A percentile compares a stretch with the other conserved stretches of the same genome.
phyloP scores from a whole-genome alignment of 2,329 filamentous ascomycete species.

The Tolypocladium ovalisporum region DNA sequence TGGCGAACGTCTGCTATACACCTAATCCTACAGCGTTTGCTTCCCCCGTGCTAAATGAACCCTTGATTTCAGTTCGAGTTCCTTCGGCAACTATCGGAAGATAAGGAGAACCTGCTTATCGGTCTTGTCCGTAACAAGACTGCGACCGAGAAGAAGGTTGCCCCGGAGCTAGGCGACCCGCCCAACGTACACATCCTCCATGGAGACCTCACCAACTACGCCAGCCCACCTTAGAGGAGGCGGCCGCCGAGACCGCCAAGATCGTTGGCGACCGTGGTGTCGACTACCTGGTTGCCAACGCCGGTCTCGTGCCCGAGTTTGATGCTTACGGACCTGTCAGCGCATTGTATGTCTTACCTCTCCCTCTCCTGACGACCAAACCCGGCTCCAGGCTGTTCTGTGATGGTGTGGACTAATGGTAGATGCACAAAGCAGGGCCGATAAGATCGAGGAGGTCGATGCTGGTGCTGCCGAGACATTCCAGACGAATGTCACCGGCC shows the following conservation, averaged over 20 bases:
- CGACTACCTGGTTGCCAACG: slow-evolving; percentile 42
- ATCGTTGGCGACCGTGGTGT: slow-evolving; percentile 22
- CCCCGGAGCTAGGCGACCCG: slow-evolving; percentile 23
- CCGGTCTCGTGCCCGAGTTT: slow-evolving; percentile 19
- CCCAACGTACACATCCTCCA: slow-evolving; percentile 34
- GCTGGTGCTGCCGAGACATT: slow-evolving; percentile 12
- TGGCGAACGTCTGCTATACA: slow-evolving; percentile 5
- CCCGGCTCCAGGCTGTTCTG: background rate
- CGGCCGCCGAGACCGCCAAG: slow-evolving; percentile 1
- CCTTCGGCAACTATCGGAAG: slow-evolving; percentile 30
- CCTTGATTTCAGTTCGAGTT: slow-evolving; percentile 32
- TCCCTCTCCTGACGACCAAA: too few relatives aligned
- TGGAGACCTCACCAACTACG: slow-evolving; percentile 30
- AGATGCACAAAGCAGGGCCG: too few relatives aligned
- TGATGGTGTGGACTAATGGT: too few relatives aligned
- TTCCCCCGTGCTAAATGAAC: too few relatives aligned
- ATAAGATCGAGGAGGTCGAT: too few relatives aligned
- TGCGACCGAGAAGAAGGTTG: slow-evolving; percentile 30
- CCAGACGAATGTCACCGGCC: slow-evolving; percentile 38
- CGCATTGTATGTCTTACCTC: slow-evolving; percentile 20
- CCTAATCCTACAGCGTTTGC: too few relatives aligned
- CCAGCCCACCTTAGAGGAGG: slow-evolving; percentile 25
- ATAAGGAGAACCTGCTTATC: slow-evolving; percentile 32
- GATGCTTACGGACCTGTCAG: slow-evolving; percentile 22
- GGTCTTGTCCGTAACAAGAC: slow-evolving; percentile 36